Evolutionary conservation across 768 basidiomycete genomes (phyloP), one percentile per base, ranked within the genome.

Genomic region (Leccinum obscurum): DNA sequence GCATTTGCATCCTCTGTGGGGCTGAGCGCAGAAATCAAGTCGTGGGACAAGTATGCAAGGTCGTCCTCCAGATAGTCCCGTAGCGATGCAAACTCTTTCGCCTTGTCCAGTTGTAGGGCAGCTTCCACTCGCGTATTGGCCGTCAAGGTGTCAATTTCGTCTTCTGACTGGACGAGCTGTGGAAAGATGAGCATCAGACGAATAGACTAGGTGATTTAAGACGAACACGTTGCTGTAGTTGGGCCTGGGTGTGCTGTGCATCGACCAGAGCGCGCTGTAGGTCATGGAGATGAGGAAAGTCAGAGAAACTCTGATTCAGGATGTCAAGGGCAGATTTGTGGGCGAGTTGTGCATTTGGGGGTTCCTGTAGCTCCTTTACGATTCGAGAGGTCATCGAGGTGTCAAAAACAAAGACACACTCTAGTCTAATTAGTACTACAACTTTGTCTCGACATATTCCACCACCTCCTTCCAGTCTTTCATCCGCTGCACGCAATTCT

Each of bases 1-100:
- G 75, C 65, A n/a, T 71, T 75, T 10, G 81, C 78, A 49, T 77
- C 79, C 14, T 79, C 81, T 11, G 78, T 77, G 26, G 67, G 72
- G 51, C 65, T 64, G 30, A 84, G 64, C 3, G 83, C 77, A 1
- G 88, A 88, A 52, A 85, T 78, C 46, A 96, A 78, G 55, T 88
- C 84, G 54, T 80, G 75, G 5, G 85, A 83, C 30, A 96, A 76
- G 60, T 83, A 83, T 13, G 85, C 77, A 11, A 95, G 78, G 70
- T 94, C 89, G 68, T 96, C 93, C 15, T 85, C 82, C 20, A 95
- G 76, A 2, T 83, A 84, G 73, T 93, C 90, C 26, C 93, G 81
- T 35, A 88, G 75, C n/a, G 90, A 78, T 1, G 91, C 86, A 44
- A 93, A 77, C 58, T 88, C 85, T 68, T 91, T 87, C 0, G 90